Percentiles rank a stretch among this genome's conserved stretches.
phyloP scores from a whole-genome alignment of 495 filamentous ascomycete genomes.

The Penicillium canescens region DNA sequence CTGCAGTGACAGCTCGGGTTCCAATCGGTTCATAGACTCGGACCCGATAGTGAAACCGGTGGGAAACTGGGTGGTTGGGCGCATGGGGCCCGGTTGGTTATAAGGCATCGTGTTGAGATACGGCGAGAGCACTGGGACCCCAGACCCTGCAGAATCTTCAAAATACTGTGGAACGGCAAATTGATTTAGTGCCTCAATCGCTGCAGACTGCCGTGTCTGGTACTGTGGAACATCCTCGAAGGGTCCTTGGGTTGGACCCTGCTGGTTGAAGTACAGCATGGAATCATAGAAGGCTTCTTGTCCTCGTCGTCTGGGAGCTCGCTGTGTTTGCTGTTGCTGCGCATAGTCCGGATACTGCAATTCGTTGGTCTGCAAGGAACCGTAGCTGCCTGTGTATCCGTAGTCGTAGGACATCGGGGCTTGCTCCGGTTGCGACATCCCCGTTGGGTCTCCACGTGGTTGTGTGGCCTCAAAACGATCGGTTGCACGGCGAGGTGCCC shows the following conservation, averaged over 20 bases:
- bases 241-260: slow-evolving; percentile 61
- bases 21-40: slow-evolving; percentile 31
- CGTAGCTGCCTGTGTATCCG: slow-evolving; percentile 43
- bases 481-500: slow-evolving; percentile 23
- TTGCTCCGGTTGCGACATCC: slow-evolving; percentile 37
- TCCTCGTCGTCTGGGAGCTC: slow-evolving; percentile 14
- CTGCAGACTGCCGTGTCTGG: slow-evolving; percentile 73
- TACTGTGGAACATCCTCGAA: slow-evolving; percentile 84
- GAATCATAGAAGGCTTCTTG: slow-evolving; percentile 52
- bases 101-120: slow-evolving; percentile 58
- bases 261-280: slow-evolving; percentile 79
- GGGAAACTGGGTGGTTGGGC: slow-evolving; percentile 48
- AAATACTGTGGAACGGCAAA: slow-evolving; percentile 80
- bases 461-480: slow-evolving; percentile 38
- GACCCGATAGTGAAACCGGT: slow-evolving; percentile 48
- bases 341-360: slow-evolving; percentile 38
- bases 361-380: slow-evolving; percentile 42
- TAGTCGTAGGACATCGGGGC: slow-evolving; percentile 39
- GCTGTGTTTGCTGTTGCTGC: slow-evolving; percentile 28
- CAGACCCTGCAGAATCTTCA: slow-evolving; percentile 65
- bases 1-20: slow-evolving; percentile 29
- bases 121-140: slow-evolving; percentile 54
- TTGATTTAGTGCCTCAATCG: slow-evolving; percentile 74
- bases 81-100: slow-evolving; percentile 54
- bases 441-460: slow-evolving; percentile 38